phyloP scores from a whole-genome alignment of 2,329 filamentous ascomycete species.

The Plenodomus biglobosus region DNA sequence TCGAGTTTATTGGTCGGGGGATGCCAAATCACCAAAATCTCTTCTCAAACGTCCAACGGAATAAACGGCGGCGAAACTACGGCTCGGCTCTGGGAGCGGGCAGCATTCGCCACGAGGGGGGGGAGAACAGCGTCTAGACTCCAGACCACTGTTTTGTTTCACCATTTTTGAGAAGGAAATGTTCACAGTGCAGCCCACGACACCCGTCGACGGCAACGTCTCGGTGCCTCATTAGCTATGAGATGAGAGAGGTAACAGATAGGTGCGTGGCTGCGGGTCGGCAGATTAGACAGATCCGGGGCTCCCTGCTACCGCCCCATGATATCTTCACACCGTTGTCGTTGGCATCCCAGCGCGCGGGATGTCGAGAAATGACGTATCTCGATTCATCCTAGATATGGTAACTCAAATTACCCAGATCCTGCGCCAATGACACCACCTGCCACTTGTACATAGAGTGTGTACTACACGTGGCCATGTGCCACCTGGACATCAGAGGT shows the following conservation, averaged over 20 bases:
- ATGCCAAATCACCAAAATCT: background rate
- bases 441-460: no score
- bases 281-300: conserved; percentile 17
- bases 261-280: conserved; percentile 19
- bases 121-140: conserved; percentile 4
- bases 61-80: background rate
- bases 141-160: background rate
- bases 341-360: conserved; percentile 7
- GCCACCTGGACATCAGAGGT: conserved; percentile 9
- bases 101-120: no score
- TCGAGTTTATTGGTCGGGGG: background rate
- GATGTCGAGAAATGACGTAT: conserved; percentile 24
- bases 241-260: conserved; percentile 25
- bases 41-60: background rate
- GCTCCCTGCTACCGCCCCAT: conserved; percentile 17
- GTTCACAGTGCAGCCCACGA: conserved; percentile 11
- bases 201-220: conserved; percentile 11
- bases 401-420: background rate
- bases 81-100: background rate
- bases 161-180: background rate
- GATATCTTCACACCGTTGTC: conserved; percentile 16
- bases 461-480: conserved; percentile 16
- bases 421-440: conserved; percentile 7
- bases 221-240: conserved; percentile 24
- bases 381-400: background rate